Evolutionary conservation across 2,329 filamentous ascomycete species (phyloP).

Genomic region (Lecanicillium sp.): DNA sequence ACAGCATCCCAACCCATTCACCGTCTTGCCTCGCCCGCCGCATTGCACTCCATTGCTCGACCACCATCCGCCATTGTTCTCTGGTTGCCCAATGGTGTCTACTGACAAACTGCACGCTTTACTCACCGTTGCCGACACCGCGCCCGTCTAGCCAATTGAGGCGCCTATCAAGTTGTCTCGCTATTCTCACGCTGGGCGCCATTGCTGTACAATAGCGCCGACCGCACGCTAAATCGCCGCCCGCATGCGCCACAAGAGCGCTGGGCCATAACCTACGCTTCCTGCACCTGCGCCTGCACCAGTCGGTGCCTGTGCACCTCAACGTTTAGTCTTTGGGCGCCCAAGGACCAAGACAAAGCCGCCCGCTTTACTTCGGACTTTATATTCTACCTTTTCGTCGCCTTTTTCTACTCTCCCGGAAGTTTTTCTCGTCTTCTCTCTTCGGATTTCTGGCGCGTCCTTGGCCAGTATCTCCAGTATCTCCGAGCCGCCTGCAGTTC

Average conservation of each 20-base stretch:
- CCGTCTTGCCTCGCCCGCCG: too few relatives aligned
- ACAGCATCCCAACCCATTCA: too few relatives aligned
- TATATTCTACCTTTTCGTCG: background rate
- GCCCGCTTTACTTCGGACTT: background rate
- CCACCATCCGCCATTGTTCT: too few relatives aligned
- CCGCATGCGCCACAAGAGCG: conserved; percentile 7
- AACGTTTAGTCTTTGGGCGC: background rate
- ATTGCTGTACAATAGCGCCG: background rate
- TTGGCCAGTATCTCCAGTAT: background rate
- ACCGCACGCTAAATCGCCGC: conserved; percentile 1
- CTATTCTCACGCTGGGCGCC: background rate
- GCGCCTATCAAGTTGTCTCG: background rate
- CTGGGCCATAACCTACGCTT: conserved; percentile 1
- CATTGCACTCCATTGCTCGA: too few relatives aligned
- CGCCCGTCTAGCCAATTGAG: conserved; percentile 2
- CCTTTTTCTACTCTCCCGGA: too few relatives aligned
- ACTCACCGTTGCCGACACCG: conserved; percentile 1
- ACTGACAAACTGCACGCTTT: background rate
- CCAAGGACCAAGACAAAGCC: background rate
- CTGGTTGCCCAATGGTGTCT: too few relatives aligned
- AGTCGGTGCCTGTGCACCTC: too few relatives aligned
- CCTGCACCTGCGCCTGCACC: background rate
- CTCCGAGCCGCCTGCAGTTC: background rate
- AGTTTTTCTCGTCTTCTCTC: background rate
- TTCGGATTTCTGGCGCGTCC: background rate